Evolutionary conservation across 148 eudicot genomes (phyloP).

Genomic region (Heliamphora exappendiculata): DNA sequence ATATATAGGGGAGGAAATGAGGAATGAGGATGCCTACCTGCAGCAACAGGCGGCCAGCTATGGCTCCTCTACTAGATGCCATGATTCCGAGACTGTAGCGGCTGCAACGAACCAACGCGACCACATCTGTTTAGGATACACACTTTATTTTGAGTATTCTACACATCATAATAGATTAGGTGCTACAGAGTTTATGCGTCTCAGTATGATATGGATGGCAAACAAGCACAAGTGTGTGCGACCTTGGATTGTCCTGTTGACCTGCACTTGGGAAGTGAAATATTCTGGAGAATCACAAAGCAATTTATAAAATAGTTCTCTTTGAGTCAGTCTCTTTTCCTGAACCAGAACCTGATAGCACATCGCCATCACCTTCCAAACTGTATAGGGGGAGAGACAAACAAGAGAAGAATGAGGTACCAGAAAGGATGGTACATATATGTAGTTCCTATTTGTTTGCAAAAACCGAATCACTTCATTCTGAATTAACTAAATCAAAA

Average conservation of each 20-base stretch:
- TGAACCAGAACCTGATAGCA: constrained; percentile 66
- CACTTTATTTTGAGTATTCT: not conserved
- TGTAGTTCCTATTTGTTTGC: not conserved
- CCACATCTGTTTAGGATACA: constrained; percentile 53
- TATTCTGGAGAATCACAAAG: constrained; percentile 76
- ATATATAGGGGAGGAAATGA: not conserved
- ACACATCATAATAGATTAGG: not conserved
- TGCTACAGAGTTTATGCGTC: not conserved
- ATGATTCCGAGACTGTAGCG: constrained; percentile 89
- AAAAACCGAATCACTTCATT: not conserved
- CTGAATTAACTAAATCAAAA: not conserved
- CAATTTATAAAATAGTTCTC: constrained; percentile 83
- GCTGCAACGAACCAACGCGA: constrained; percentile 94
- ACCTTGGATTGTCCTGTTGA: constrained; percentile 89
- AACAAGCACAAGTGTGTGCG: not conserved
- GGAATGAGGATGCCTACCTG: constrained; percentile 37
- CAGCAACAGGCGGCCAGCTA: constrained; percentile 76
- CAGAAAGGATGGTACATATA: not conserved
- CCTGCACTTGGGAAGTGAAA: constrained; percentile 75
- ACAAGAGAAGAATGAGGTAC: not conserved
- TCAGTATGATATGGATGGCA: not conserved
- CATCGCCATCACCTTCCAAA: constrained; percentile 97
- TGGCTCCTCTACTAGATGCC: constrained; percentile 93
- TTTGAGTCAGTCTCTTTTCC: constrained; percentile 83
- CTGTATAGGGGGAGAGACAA: constrained; percentile 25